Evolutionary conservation across 305 asterid genomes (phyloP).

Genomic region (Salvia sclarea): DNA sequence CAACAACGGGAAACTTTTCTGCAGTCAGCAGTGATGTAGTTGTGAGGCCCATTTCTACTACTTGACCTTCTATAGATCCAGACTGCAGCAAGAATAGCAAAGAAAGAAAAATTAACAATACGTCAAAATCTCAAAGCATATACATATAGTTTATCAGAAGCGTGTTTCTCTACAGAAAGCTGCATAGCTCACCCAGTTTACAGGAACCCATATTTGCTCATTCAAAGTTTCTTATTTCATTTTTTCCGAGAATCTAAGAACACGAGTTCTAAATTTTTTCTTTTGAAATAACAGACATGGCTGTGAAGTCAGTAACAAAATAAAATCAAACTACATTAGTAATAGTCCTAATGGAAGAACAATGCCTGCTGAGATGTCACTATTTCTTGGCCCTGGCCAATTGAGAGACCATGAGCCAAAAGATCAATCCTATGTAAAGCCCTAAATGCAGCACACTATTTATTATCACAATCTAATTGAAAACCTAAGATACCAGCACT

Average conservation of each 20-base stretch:
- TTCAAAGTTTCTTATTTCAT: neutral
- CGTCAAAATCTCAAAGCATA: conserved; percentile 7
- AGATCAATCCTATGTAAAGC: neutral
- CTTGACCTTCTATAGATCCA: conserved; percentile 97
- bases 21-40: conserved; percentile 80
- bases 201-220: neutral
- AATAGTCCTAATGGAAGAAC: conserved; percentile 1
- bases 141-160: conserved; percentile 4
- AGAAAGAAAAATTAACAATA: neutral
- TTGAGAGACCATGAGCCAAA: neutral
- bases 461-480: neutral
- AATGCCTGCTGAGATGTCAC: neutral
- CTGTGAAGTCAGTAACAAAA: conserved; percentile 8
- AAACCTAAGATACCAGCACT: neutral
- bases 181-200: neutral
- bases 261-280: neutral
- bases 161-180: neutral
- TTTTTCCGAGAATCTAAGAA: conserved; percentile 11
- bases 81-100: conserved; percentile 55
- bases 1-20: conserved; percentile 79
- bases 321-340: neutral
- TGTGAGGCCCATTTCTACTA: conserved; percentile 85
- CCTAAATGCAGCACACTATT: neutral
- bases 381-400: neutral
- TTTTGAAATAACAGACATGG: neutral